Evolutionary conservation across 352 stramenopile species (phyloP).

Genomic region (Albugo candida): DNA sequence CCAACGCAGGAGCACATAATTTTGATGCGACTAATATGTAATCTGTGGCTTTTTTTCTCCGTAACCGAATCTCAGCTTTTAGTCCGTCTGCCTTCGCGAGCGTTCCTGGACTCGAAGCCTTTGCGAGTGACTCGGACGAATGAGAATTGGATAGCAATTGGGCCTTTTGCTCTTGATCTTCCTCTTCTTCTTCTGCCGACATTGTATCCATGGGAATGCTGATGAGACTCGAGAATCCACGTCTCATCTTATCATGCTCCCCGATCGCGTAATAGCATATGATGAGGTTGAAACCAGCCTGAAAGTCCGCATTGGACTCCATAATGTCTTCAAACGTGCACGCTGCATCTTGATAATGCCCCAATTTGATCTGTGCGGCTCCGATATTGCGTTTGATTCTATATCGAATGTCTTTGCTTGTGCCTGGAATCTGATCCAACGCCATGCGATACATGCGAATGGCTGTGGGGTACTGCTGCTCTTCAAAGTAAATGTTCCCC

Average conservation of each 20-base stretch:
- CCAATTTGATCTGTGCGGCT: slow-evolving; percentile 83
- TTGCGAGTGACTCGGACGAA: slow-evolving; percentile 29
- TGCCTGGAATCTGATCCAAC: slow-evolving; percentile 89
- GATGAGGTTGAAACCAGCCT: slow-evolving; percentile 93
- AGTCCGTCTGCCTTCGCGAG: slow-evolving; percentile 31
- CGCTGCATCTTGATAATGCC: slow-evolving; percentile 88
- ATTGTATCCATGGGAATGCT: slow-evolving; percentile 77
- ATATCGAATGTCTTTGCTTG: slow-evolving; percentile 85
- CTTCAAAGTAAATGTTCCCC: slow-evolving; percentile 95
- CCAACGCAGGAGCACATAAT: slow-evolving; percentile 83
- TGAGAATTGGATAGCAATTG: not conserved
- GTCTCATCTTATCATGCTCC: slow-evolving; percentile 87
- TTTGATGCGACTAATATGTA: slow-evolving; percentile 90
- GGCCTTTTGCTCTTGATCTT: slow-evolving; percentile 39
- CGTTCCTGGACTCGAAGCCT: slow-evolving; percentile 10
- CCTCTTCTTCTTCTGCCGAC: slow-evolving; percentile 72
- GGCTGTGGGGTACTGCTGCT: slow-evolving; percentile 85
- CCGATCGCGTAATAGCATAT: slow-evolving; percentile 94
- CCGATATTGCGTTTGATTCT: slow-evolving; percentile 96
- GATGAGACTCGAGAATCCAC: slow-evolving; percentile 83
- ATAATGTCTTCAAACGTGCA: slow-evolving; percentile 91
- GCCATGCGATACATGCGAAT: slow-evolving; percentile 97
- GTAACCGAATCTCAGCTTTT: slow-evolving; percentile 52
- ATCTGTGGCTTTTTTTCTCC: slow-evolving; percentile 64
- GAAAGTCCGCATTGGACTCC: slow-evolving; percentile 84